Evolutionary conservation across 805 yeast genomes (phyloP), one percentile per base, ranked within the genome.

Genomic region (Saturnispora diversa): DNA sequence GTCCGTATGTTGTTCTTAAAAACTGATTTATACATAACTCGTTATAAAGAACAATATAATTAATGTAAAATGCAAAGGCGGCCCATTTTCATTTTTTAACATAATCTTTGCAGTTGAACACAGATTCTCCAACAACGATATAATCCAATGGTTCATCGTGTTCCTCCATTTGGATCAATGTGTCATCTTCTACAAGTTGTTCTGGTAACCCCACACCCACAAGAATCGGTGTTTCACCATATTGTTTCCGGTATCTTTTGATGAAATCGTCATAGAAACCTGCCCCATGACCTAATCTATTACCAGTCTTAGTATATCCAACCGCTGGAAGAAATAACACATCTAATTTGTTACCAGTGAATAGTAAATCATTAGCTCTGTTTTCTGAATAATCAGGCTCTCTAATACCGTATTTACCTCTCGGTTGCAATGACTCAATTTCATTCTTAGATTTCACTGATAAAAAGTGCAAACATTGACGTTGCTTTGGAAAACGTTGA

Each of bases 201-300:
- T 77, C 77, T 11, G 58, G 45, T n/a, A 84, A 60, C 0, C 86
- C 86, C 3, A 82, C 56, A 0, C 88, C 94, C 1, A 84, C 53
- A 25, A 77, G 50, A 26, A 54, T 56, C 0, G 82, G 81, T 13
- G 34, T 47, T 13, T 49, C 32, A 29, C 48, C 24, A 62, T 60
- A 54, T 5, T 20, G 29, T 53, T 68, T 57, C 6, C 46, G 19
- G 49, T 76, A 76, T 37, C 81, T 61, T 34, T 67, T 62, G 31
- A 83, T 69, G 51, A 68, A 83, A 50, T 80, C 85, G 56, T 90
- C 98, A 57, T 92, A 90, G 58, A 75, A 87, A 0, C 97, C 98
- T 5, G 80, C 90, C 1, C 98, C 98, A 56, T 86, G 94, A 1
- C 98, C 98, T 39, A 90, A 56, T 40, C 98, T 58, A 24, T 48